A percentile compares a stretch with the other conserved stretches of the same genome.
These are phyloP conservation scores for Xylaria bambusicola DNA, from an alignment of 495 filamentous ascomycete genomes.

Conservation along the genomic window DNA sequence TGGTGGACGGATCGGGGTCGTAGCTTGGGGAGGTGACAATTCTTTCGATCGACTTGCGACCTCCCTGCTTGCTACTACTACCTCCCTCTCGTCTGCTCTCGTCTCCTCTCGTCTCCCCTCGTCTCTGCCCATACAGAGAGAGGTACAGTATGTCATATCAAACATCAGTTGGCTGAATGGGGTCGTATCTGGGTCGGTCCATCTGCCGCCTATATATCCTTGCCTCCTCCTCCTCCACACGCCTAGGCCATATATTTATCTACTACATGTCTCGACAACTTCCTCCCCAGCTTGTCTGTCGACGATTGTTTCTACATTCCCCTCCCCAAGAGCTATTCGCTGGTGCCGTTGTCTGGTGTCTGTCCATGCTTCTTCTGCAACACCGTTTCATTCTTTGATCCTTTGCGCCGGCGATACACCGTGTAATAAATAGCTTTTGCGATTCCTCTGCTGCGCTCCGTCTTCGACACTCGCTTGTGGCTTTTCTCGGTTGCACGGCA, in stretches of 20 bases:
- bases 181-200: constrained; percentile 34
- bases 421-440: constrained; percentile 19
- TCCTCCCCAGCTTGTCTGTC: constrained; percentile 40
- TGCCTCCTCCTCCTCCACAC: constrained; percentile 41
- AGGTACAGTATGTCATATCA: constrained; percentile 24
- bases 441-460: constrained; percentile 12
- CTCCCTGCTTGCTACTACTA: neutral
- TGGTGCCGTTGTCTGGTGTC: constrained; percentile 28
- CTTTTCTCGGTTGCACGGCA: constrained; percentile 9
- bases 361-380: neutral
- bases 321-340: constrained; percentile 39
- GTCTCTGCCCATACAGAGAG: too few relatives aligned
- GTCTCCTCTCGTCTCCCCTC: too few relatives aligned
- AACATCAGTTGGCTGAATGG: constrained; percentile 32
- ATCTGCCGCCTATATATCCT: constrained; percentile 51
- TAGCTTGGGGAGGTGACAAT: constrained; percentile 1
- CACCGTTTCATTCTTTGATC: constrained; percentile 16
- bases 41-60: neutral
- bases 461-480: constrained; percentile 16
- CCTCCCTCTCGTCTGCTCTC: too few relatives aligned
- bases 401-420: constrained; percentile 4
- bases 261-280: constrained; percentile 29
- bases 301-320: constrained; percentile 37
- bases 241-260: constrained; percentile 42
- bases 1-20: constrained; percentile 24